A percentile compares a stretch with the other conserved stretches of the same genome.
phyloP scores from a whole-genome alignment of 306 rosid species.

The Cucumis cinereus region DNA sequence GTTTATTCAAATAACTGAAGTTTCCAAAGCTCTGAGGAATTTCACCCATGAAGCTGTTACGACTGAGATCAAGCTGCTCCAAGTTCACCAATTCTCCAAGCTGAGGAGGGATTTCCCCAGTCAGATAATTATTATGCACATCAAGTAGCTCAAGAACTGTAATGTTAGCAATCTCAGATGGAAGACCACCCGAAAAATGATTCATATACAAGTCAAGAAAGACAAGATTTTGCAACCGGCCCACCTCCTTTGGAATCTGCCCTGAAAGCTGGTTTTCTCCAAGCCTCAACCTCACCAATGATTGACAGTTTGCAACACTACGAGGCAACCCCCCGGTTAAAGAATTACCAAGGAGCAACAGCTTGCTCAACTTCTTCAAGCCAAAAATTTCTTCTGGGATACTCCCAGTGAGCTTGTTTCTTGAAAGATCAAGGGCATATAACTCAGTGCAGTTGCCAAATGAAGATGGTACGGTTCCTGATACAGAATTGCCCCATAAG shows the following conservation, averaged over 20 bases:
- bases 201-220: slow-evolving; percentile 92
- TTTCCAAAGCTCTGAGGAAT: slow-evolving; percentile 85
- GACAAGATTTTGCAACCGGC: slow-evolving; percentile 74
- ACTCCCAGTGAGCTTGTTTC: slow-evolving; percentile 78
- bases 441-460: slow-evolving; percentile 90
- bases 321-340: slow-evolving; percentile 56
- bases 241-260: slow-evolving; percentile 75
- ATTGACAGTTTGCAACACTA: slow-evolving; percentile 62
- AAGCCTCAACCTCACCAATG: slow-evolving; percentile 75
- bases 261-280: slow-evolving; percentile 95
- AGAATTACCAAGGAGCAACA: slow-evolving; percentile 83
- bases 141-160: slow-evolving; percentile 86
- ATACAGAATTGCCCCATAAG: slow-evolving; percentile 82
- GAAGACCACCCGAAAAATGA: slow-evolving; percentile 66
- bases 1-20: slow-evolving; percentile 82
- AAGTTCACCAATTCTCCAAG: slow-evolving; percentile 74
- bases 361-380: slow-evolving; percentile 88
- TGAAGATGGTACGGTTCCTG: slow-evolving; percentile 77
- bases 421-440: slow-evolving; percentile 86
- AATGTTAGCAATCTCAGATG: slow-evolving; percentile 67
- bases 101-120: slow-evolving; percentile 60
- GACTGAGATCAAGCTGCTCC: slow-evolving; percentile 93
- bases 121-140: slow-evolving; percentile 65
- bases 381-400: slow-evolving; percentile 89
- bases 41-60: slow-evolving; percentile 63